phyloP scores from a whole-genome alignment of 2,329 filamentous ascomycete genomes.

The Gaeumannomyces tritici region DNA sequence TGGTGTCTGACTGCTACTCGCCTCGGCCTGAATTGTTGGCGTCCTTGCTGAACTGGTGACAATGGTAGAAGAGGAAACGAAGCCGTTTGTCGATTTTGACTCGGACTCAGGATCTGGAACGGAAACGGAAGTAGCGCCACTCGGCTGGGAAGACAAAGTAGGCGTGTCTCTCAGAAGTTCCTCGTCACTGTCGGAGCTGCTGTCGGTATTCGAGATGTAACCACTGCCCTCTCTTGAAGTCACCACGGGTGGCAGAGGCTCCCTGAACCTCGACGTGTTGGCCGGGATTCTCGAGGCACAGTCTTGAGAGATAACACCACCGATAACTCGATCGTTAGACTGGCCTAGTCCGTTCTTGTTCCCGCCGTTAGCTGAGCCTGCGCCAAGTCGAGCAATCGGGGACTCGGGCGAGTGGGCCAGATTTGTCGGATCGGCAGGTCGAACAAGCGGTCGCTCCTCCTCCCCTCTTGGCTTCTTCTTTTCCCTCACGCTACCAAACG shows the following conservation, averaged over 20 bases:
- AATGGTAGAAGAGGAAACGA: background rate
- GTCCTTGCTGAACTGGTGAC: no score
- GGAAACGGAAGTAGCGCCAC: slow-evolving; percentile 8
- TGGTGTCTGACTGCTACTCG: no score
- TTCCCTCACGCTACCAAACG: slow-evolving; percentile 64
- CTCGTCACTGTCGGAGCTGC: slow-evolving; percentile 30
- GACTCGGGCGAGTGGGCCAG: slow-evolving; percentile 16
- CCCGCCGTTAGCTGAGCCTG: background rate
- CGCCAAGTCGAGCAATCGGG: slow-evolving; percentile 7
- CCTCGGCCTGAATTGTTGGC: no score
- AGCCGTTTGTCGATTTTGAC: slow-evolving; percentile 1
- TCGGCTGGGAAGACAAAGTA: slow-evolving; percentile 10
- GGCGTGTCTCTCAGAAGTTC: slow-evolving; percentile 13
- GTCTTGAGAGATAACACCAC: slow-evolving; percentile 44
- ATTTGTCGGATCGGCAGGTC: slow-evolving; percentile 33
- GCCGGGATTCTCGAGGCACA: slow-evolving; percentile 40
- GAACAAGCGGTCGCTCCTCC: slow-evolving; percentile 48
- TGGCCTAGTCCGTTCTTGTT: slow-evolving; percentile 22
- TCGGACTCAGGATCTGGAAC: slow-evolving; percentile 7
- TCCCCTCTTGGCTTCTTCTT: slow-evolving; percentile 47
- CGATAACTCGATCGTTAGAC: slow-evolving; percentile 52
- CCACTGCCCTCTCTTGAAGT: slow-evolving; percentile 59
- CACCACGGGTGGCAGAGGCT: slow-evolving; percentile 62
- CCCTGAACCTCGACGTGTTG: slow-evolving; percentile 47
- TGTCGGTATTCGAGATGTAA: slow-evolving; percentile 46